Evolutionary conservation across 2,329 filamentous ascomycete genomes (phyloP), one percentile per base, ranked within the genome.

Genomic region (Scleromitrula shiraiana): DNA sequence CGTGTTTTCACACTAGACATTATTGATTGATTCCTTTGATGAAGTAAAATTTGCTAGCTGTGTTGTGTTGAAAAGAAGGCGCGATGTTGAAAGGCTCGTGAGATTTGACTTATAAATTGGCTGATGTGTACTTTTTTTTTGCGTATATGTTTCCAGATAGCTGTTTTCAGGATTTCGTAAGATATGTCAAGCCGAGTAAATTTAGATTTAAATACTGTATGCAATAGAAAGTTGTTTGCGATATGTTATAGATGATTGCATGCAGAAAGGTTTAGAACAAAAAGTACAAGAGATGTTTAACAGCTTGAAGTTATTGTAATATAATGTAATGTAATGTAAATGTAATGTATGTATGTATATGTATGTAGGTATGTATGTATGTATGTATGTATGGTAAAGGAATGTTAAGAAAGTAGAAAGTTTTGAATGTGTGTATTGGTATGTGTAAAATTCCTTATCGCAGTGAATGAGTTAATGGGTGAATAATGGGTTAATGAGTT

Each of bases 1-100:
- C 62, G 50, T 4, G 61, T 62, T 50, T 57, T 58, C 26, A 63
- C 58, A 50, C 59, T 55, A 15, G 62, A 63, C 60, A 64, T 63
- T 30, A 12, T 30, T 27, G 26, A 27, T 27, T 27, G 12, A 27
- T 7, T 7, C 7, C 7, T 27, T 7, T 4, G 29, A 14, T 30
- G n/a, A 30, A 14, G 26, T 27, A 27, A 27, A 14, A 14, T 12
- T 30, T 12, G 29, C 19, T 32, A 37, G 24, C 10, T 26, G 27
- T 7, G 1, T 37, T 37, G 29, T 26, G 7, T 5, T 15, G 15
- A 26, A 20, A 7, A 24, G 12, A 9, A 23, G 8, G 17, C 20
- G 14, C 7, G 23, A 24, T 36, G 12, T 8, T 27, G 20, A 36
- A 20, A 12, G 15, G 26, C 5, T 35, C 26, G 41, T 7, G 19